A percentile compares a stretch with the other conserved stretches of the same genome.
Evolutionary conservation across 306 rosid genomes (phyloP).

Genomic region (Begonia masoniana): DNA sequence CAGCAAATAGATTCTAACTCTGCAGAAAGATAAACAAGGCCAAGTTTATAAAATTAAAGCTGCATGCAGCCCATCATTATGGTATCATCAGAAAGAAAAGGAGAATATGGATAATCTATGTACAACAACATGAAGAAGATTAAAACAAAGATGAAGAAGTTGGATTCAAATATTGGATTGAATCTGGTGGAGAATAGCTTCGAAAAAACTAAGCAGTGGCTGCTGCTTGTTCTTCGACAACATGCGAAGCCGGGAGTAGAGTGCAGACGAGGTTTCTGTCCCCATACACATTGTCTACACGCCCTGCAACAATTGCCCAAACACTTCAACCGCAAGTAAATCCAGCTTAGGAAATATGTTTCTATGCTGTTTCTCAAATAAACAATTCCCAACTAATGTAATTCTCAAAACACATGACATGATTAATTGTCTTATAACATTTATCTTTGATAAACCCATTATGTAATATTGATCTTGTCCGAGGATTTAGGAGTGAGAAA

Average conservation of each 20-base stretch:
- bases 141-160: constrained; percentile 1
- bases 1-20: too few relatives aligned
- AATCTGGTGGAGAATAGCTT: neutral
- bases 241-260: constrained; percentile 63
- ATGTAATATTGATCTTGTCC: too few relatives aligned
- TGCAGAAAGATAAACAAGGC: too few relatives aligned
- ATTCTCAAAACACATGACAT: too few relatives aligned
- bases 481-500: too few relatives aligned
- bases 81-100: constrained; percentile 1
- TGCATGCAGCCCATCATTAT: constrained; percentile 4
- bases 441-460: too few relatives aligned
- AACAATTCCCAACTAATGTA: too few relatives aligned
- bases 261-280: constrained; percentile 99
- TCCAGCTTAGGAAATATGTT: too few relatives aligned
- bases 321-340: neutral
- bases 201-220: constrained; percentile 55
- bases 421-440: too few relatives aligned
- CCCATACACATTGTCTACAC: constrained; percentile 88
- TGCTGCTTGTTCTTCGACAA: constrained; percentile 77
- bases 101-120: constrained; percentile 15
- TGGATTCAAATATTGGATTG: constrained; percentile 5
- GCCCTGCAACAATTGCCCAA: constrained; percentile 30
- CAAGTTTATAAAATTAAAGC: neutral
- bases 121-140: constrained; percentile 14
- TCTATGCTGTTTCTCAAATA: too few relatives aligned